Percentiles rank a stretch among this genome's conserved stretches.
These are phyloP conservation scores for Porphyrellus sp. DNA, from an alignment of 1,284 basidiomycete genomes.

Conservation along the genomic window DNA sequence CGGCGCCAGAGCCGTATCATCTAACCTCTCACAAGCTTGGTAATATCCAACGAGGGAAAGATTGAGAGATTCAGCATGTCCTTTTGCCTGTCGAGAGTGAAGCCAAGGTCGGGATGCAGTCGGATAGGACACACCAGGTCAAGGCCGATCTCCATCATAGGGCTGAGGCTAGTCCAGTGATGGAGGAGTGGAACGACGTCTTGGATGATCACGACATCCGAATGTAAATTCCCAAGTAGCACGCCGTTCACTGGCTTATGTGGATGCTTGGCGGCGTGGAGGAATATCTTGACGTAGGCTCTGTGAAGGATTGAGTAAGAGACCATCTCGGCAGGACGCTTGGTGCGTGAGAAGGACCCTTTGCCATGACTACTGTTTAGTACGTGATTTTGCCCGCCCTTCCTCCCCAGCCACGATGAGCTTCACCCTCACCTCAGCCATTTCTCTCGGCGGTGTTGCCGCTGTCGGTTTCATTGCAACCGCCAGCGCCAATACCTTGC, in stretches of 20 bases:
- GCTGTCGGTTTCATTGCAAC: constrained; percentile 50
- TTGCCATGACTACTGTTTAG: background rate
- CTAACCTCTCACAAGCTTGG: constrained; percentile 61
- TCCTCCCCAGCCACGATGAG: constrained; percentile 14
- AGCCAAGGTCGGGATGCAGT: background rate
- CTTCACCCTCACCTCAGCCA: constrained; percentile 61
- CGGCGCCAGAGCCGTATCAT: constrained; percentile 55
- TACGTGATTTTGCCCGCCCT: background rate
- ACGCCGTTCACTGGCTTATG: constrained; percentile 68
- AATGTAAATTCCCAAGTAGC: constrained; percentile 49
- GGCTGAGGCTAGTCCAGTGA: constrained; percentile 74
- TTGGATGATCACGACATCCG: constrained; percentile 43
- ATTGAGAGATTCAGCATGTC: constrained; percentile 49
- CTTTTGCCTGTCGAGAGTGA: constrained; percentile 43
- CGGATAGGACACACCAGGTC: constrained; percentile 52
- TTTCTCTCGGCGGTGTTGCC: constrained; percentile 60
- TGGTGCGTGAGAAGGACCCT: constrained; percentile 3
- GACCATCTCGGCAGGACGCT: constrained; percentile 17
- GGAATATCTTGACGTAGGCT: constrained; percentile 64
- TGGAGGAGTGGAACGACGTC: constrained; percentile 75
- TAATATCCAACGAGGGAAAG: constrained; percentile 66
- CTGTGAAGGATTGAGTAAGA: constrained; percentile 50
- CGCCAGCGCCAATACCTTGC: constrained; percentile 46
- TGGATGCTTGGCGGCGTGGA: constrained; percentile 73
- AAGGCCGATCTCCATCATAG: constrained; percentile 78